Evolutionary conservation across 805 yeast species (phyloP), one percentile per base, ranked within the genome.

Genomic region (Kluyveromyces starmeri): DNA sequence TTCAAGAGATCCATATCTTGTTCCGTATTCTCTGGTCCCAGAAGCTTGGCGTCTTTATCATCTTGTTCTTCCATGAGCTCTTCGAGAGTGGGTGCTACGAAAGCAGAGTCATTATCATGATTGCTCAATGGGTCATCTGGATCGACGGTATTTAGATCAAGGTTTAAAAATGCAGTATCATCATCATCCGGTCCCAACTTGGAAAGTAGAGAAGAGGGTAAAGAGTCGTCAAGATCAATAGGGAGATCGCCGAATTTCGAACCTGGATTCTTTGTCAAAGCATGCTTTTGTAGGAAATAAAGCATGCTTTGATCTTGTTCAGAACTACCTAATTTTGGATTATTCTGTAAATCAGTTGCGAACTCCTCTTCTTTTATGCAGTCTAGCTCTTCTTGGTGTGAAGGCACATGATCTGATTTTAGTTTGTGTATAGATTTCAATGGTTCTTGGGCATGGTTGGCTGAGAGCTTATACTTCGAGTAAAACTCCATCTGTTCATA

Each of bases 41-140:
- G 13, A n/a, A 30, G 19, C 16, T 30, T 30, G 7, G 33, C n/a
- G n/a, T 30, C 33, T n/a, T 30, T 30, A 11, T 30, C 33, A 18
- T 50, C 54, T 36, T 50, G 56, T 22, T 55, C 59, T 14, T 52
- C 58, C 51, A 55, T 53, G 23, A 55, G 35, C 27, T 54, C 61
- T 36, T 54, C 61, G 21, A 55, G 40, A 8, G 58, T 45, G 19
- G 59, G 59, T 4, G 61, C 51, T 28, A 53, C 37, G 34, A 48
- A 51, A 28, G 40, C 32, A 16, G 37, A 14, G 8, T 17, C 31
- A 17, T 35, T 33, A 10, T 17, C 35, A 20, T 32, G 20, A 18
- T 29, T 31, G 16, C 21, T 25, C 23, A 30, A 30, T 14, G 39
- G 22, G 16, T 36, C 37, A n/a, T 21, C 25, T 12, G 37, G 20